Base-by-base conservation (phyloP, 1,139 yeast genomes). In the Pichia sp. region DNA sequence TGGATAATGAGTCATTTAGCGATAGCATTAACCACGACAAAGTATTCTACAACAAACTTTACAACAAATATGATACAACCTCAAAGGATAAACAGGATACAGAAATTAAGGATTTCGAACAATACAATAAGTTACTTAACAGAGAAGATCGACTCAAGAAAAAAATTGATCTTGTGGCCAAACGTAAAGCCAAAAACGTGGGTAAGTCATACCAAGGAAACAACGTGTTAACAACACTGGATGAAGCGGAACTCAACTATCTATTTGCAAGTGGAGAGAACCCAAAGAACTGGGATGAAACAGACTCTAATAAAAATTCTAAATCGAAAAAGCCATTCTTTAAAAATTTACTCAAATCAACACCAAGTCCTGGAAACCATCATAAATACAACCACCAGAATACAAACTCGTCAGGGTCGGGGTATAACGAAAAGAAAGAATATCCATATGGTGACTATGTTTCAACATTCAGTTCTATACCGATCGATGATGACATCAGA, bases 71-170 rank as follows among this genome's bases (percentile, higher is more conserved):
- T 36, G 45, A 52, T 7, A 32, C 32, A 34, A 17, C 14, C 5
- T 18, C 42, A 14, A 11, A 31, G 4, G 20, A 32, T 15, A 32
- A 42, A 22, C 40, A 36, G 4, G 33, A 42, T 6, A 19, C 46
- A 2, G 54, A 53, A 1, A 45, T 58, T 9, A 56, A 63, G 4
- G 77, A 73, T 42, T 73, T 71, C 52, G 71, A 68, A 21, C 59
- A 56, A 21, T 73, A 71, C 51, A 67, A 67, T 38, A 62, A 57
- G 15, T 53, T 62, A 27, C 59, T 71, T 0, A 65, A 66, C 18
- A 55, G 63, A 31, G 73, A 70, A 35, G 63, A 70, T n/a, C 54
- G 59, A 17, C 53, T 69, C 8, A 56, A 59, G 42, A 61, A 59
- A 34, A 61, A 58, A 50, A 61, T 51, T 48, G 62, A 48, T 70